Conservation (phyloP, 1,284 basidiomycete genomes). For the Calocybe gambosa region DNA sequence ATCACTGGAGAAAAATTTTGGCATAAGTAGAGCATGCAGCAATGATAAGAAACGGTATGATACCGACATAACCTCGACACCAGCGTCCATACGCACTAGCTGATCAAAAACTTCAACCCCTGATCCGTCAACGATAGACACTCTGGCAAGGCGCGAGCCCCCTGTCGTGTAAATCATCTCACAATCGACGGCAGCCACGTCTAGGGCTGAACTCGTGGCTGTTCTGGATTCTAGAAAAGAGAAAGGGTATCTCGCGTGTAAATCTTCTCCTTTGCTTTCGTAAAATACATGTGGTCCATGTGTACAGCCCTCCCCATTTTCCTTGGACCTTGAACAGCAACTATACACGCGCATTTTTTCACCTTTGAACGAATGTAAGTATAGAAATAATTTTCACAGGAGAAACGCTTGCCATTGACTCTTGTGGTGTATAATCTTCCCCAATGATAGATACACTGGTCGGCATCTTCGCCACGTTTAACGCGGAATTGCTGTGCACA, state of each 20-base stretch:
- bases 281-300: conserved; percentile 74
- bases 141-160: conserved; percentile 80
- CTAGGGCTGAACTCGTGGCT: conserved; percentile 40
- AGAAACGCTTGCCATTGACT: conserved; percentile 47
- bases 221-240: conserved; percentile 38
- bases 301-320: conserved; percentile 57
- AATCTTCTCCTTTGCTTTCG: conserved; percentile 58
- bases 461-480: conserved; percentile 47
- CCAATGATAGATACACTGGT: conserved; percentile 80
- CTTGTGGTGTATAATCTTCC: conserved; percentile 59
- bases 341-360: conserved; percentile 59
- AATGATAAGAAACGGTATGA: background rate
- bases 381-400: too few species aligned
- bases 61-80: conserved; percentile 72
- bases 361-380: conserved; percentile 46
- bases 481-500: conserved; percentile 70
- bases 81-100: conserved; percentile 72
- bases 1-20: conserved; percentile 48
- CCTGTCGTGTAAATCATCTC: conserved; percentile 93
- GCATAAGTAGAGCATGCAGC: conserved; percentile 1
- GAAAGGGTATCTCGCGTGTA: conserved; percentile 76
- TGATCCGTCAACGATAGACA: conserved; percentile 77
- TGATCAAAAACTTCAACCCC: conserved; percentile 78
- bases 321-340: conserved; percentile 58
- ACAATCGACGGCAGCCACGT: conserved; percentile 82